A percentile compares a stretch with the other conserved stretches of the same genome.
Conservation (phyloP, 225 moss, liverwort and hornwort species). For the Polytrichum commune region DNA sequence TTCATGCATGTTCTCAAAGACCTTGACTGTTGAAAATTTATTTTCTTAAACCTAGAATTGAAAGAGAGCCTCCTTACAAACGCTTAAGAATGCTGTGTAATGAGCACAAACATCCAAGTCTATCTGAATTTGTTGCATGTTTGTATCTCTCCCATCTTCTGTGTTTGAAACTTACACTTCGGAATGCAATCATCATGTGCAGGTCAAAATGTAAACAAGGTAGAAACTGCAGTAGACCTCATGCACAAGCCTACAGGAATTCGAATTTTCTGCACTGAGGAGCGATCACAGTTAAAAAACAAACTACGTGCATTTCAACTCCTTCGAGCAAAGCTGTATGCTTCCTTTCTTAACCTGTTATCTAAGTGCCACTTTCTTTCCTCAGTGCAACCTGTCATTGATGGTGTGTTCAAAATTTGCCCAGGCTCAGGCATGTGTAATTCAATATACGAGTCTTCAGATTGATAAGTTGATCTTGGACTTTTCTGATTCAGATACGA, state of each 20-base stretch:
- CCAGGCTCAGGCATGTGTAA: too few species aligned
- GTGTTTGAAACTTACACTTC: background rate
- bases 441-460: too few species aligned
- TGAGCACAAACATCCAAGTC: too few species aligned
- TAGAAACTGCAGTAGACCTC: slow-evolving; percentile 95
- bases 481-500: slow-evolving; percentile 46
- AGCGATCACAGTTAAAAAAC: slow-evolving; percentile 95
- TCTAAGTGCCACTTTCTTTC: background rate
- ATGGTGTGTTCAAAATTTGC: too few species aligned
- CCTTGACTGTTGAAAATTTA: background rate
- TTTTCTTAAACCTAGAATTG: background rate
- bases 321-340: slow-evolving; percentile 87
- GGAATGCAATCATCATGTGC: slow-evolving; percentile 13
- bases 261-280: slow-evolving; percentile 98
- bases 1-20: too few species aligned
- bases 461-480: background rate
- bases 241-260: slow-evolving; percentile 97
- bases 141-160: background rate
- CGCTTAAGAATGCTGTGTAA: too few species aligned
- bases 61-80: too few species aligned
- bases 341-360: background rate
- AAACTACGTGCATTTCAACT: slow-evolving; percentile 93
- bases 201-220: slow-evolving; percentile 99
- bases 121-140: too few species aligned
- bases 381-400: background rate